Base-by-base conservation (phyloP, 257 asterid genomes). In the Scutellaria galericulata region DNA sequence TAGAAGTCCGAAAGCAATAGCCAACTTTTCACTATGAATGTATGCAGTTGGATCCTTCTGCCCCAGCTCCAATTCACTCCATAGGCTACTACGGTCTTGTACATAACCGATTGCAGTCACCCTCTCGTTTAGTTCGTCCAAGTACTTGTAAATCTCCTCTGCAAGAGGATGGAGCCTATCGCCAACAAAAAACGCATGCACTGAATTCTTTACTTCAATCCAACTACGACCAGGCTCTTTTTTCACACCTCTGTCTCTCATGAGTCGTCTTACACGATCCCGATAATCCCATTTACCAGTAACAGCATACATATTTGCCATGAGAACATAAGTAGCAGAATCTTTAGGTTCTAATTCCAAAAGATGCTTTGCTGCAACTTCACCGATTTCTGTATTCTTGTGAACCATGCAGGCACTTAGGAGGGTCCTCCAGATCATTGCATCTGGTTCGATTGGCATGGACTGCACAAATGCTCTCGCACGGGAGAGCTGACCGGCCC, bases 151-250 rank as follows among this genome's bases (percentile, higher is more conserved):
- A 50, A 92, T 88, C 83, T 85, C 81, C 61, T 79, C 79, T 35
- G 89, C 89, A 54, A 75, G 85, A 71, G 93, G 96, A 75, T 92
- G 98, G 51, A 85, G 87, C 50, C 71, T 78, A 82, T 92, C 98
- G 7, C 96, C 96, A 67, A 78, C 98, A 72, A 85, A 88, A 82
- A 92, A 92, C 64, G 90, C 88, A 80, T 92, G 93, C 41, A 87
- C 79, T 12, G 73, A 69, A 72, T 88, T 87, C 74, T 83, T 86
- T 40, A 87, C 87, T 82, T 87, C 95, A 53, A 90, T 81, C 98
- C 98, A 92, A 77, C 98, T 93, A 24, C 87, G 87, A 51, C 98
- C 98, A 24, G 97, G 96, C 82, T 93, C 98, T 81, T 88, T 93
- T 81, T 81, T 86, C 65, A 90, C 90, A 37, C 92, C 96, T 81